Evolutionary conservation across 78 protist species (phyloP).

Genomic region (Dictyostelium firmibasis): DNA sequence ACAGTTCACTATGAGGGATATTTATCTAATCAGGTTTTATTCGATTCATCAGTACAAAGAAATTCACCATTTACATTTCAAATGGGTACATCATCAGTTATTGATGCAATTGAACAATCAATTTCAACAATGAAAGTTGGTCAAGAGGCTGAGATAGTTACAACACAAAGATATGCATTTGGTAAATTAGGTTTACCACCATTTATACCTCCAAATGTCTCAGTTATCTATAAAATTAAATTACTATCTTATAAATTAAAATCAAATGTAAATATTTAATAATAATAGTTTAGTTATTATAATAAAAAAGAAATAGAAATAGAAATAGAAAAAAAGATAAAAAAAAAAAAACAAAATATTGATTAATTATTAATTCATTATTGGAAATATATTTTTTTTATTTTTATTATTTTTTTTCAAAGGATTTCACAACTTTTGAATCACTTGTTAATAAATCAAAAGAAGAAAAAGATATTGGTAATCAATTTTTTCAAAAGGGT

Average conservation of each 20-base stretch:
- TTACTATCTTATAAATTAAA: constrained; percentile 35
- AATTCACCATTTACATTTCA: constrained; percentile 63
- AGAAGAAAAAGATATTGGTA: constrained; percentile 61
- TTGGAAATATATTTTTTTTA: background rate
- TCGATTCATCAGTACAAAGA: constrained; percentile 44
- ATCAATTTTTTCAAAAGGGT: background rate
- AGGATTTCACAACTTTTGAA: background rate
- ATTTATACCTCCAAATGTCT: constrained; percentile 46
- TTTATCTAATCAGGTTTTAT: constrained; percentile 30
- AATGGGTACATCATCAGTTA: background rate
- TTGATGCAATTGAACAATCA: constrained; percentile 62
- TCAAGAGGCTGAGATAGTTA: constrained; percentile 68
- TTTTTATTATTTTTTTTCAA: background rate
- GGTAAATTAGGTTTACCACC: constrained; percentile 76
- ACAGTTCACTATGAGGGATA: constrained; percentile 68
- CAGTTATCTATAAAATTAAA: constrained; percentile 59
- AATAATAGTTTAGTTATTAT: no score
- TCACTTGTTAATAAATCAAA: constrained; percentile 7
- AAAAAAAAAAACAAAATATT: background rate
- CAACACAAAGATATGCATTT: constrained; percentile 48
- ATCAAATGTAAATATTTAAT: constrained; percentile 14
- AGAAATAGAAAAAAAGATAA: no score
- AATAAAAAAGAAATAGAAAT: no score
- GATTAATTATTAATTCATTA: background rate
- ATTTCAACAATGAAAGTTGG: constrained; percentile 61